These are phyloP conservation scores for Benincasa hispida DNA, from an alignment of 306 rosid species.

Conservation along the genomic window DNA sequence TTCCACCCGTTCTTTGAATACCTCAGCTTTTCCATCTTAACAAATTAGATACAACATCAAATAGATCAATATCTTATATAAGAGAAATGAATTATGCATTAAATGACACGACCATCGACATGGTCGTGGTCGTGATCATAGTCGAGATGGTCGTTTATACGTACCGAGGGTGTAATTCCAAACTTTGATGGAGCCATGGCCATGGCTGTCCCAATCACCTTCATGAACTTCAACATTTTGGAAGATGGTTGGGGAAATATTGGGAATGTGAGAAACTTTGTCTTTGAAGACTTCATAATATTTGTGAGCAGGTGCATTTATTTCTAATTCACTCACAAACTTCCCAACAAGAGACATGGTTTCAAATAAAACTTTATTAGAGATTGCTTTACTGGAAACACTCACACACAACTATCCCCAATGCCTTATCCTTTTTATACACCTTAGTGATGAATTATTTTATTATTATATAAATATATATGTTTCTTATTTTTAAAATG, in stretches of 20 bases:
- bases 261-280: background rate
- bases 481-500: no score
- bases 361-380: background rate
- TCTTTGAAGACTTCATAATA: no score
- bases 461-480: no score
- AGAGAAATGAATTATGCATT: no score
- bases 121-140: no score
- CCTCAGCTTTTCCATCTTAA: constrained; percentile 11
- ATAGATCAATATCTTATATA: no score
- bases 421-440: background rate
- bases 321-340: background rate
- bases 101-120: no score
- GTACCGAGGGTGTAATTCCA: constrained; percentile 11
- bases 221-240: background rate
- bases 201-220: background rate
- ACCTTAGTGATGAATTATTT: no score
- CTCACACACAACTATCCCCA: background rate
- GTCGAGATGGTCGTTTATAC: background rate
- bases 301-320: background rate
- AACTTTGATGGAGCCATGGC: background rate
- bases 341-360: background rate
- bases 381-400: background rate
- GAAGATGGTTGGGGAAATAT: background rate
- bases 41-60: background rate
- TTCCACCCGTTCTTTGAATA: constrained; percentile 27